Conservation (phyloP, 2,329 filamentous ascomycete genomes). For the Epicoccum nigrum region DNA sequence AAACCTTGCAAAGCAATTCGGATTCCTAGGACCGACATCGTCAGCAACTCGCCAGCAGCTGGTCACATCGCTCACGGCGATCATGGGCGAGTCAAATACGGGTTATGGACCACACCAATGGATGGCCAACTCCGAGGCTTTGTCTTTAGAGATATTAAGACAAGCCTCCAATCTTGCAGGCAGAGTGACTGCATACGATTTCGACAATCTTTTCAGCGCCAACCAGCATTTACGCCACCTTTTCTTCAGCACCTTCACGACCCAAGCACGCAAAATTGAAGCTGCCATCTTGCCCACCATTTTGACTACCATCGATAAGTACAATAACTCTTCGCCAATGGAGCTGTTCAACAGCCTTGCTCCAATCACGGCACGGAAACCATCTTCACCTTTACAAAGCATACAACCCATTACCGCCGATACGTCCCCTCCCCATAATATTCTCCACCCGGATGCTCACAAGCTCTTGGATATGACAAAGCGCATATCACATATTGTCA, state of each 20-base stretch:
- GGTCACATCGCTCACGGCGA: conserved; percentile 46
- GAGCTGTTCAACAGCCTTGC: conserved; percentile 54
- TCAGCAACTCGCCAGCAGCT: conserved; percentile 31
- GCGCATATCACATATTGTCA: conserved; percentile 79
- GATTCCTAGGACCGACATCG: conserved; percentile 29
- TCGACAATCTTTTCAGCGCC: conserved; percentile 45
- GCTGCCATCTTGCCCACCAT: conserved; percentile 34
- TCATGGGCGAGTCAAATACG: conserved; percentile 42
- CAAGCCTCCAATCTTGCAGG: conserved; percentile 47
- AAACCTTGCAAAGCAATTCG: conserved; percentile 32
- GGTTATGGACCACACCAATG: conserved; percentile 46
- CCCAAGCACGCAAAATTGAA: conserved; percentile 42
- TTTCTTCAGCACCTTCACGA: conserved; percentile 39
- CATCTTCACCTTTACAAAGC: conserved; percentile 8
- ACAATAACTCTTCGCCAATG: conserved; percentile 48
- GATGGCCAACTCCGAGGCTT: conserved; percentile 49
- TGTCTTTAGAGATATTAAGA: conserved; percentile 55
- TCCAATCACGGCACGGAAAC: conserved; percentile 24
- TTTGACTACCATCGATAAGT: conserved; percentile 33
- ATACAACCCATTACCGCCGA: conserved; percentile 31
- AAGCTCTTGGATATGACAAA: conserved; percentile 71
- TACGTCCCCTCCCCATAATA: conserved; percentile 26
- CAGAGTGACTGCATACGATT: conserved; percentile 33
- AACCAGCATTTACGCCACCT: conserved; percentile 44
- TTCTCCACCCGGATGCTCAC: conserved; percentile 27